phyloP scores from a whole-genome alignment of 2,329 filamentous ascomycete genomes.

The Aureobasidium sp. region DNA sequence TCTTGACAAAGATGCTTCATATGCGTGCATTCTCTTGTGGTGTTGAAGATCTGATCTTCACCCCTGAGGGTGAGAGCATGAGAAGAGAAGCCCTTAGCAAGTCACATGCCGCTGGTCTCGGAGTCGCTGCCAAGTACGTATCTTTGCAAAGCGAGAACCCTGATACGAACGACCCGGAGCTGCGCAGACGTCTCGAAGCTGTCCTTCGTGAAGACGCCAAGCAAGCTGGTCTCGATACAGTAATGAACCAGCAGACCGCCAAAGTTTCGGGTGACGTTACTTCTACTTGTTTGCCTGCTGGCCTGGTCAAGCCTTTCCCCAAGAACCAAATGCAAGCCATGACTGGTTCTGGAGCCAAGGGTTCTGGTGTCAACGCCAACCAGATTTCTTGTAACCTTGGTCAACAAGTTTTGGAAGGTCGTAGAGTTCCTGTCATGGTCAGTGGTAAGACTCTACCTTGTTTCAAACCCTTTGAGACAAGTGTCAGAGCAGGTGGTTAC shows the following conservation, averaged over 20 bases:
- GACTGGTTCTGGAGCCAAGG: slow-evolving; percentile 95
- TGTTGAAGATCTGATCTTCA: slow-evolving; percentile 90
- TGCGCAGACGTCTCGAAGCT: slow-evolving; percentile 74
- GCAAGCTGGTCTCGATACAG: slow-evolving; percentile 79
- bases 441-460: slow-evolving; percentile 94
- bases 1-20: slow-evolving; percentile 82
- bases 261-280: slow-evolving; percentile 74
- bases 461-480: slow-evolving; percentile 86
- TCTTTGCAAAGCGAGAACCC: slow-evolving; percentile 62
- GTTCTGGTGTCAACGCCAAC: slow-evolving; percentile 86
- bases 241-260: slow-evolving; percentile 67
- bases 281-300: slow-evolving; percentile 67
- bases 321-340: slow-evolving; percentile 99
- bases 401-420: slow-evolving; percentile 91
- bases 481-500: slow-evolving; percentile 84
- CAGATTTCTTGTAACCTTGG: slow-evolving; percentile 96
- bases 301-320: slow-evolving; percentile 85
- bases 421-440: slow-evolving; percentile 93
- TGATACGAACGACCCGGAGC: slow-evolving; percentile 59
- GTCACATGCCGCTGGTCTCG: slow-evolving; percentile 63
- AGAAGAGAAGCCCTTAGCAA: slow-evolving; percentile 62
- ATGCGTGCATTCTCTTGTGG: slow-evolving; percentile 96
- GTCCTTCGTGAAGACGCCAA: slow-evolving; percentile 87
- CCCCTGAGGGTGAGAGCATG: slow-evolving; percentile 64
- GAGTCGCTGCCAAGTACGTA: slow-evolving; percentile 82